Base-by-base conservation (phyloP, 306 rosid genomes). In the Dalbergia oliveri region DNA sequence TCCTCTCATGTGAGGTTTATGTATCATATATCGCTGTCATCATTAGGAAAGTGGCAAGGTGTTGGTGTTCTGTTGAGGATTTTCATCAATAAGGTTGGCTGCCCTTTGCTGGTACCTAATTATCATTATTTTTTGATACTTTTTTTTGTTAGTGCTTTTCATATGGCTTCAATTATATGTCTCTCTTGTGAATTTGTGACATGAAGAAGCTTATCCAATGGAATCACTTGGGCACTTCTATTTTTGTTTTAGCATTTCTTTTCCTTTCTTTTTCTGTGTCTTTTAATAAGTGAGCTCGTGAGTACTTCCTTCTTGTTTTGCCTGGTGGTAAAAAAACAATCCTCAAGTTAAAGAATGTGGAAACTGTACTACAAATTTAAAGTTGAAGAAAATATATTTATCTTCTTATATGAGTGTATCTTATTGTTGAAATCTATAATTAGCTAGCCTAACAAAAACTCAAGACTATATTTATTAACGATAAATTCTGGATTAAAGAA, bases 61-160 rank as follows among this genome's bases (percentile, higher is more conserved):
- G 4, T 15, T 15, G 69, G 69, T 15, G 49, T 35, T 65, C 53
- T 37, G n/a, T 10, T 43, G 53, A 41, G 53, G 50, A 65, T 8
- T 69, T 49, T 49, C 39, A 45, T 69, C 60, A 26, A 69, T 69
- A 26, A 5, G 14, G 60, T 49, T 69, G 60, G 13, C 9, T 69
- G 14, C 14, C 23, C 45, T 65, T 67, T 12, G 57, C 57, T 50
- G 47, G 57, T n/a, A n/a, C n/a, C 57, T 50, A 5, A 50, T 50
- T 50, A 50, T 50, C 53, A 47, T 47, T 10, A 47, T 26, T 26
- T 12, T n/a, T n/a, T n/a, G n/a, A n/a, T n/a, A n/a, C n/a, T n/a
- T n/a, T n/a, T n/a, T n/a, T n/a, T n/a, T n/a, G 73, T 47, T 69
- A 69, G 60, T 69, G 60, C 26, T 7, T 18, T 23, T 16, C 74